These are phyloP conservation scores for Xylariaceae sp. DNA, from an alignment of 2,329 filamentous ascomycete species.

Conservation along the genomic window DNA sequence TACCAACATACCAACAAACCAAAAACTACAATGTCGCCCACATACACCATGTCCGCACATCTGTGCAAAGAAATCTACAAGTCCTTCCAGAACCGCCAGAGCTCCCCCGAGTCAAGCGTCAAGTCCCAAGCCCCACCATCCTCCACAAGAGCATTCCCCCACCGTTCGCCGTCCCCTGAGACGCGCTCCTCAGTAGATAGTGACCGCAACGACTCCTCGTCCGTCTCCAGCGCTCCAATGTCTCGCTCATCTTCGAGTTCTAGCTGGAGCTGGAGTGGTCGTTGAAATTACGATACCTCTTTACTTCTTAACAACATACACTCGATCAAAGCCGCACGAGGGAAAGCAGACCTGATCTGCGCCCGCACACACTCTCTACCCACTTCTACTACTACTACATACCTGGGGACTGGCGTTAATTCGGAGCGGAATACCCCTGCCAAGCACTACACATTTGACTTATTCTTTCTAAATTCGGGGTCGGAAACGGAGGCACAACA, in stretches of 20 bases:
- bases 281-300: slow-evolving; percentile 19
- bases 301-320: not conserved
- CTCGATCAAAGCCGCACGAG: too few relatives aligned
- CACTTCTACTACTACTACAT: not conserved
- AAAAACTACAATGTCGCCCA: slow-evolving; percentile 58
- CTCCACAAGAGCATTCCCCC: slow-evolving; percentile 25
- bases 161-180: slow-evolving; percentile 48
- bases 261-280: slow-evolving; percentile 43
- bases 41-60: slow-evolving; percentile 67
- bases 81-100: slow-evolving; percentile 61
- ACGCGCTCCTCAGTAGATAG: slow-evolving; percentile 56
- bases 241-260: slow-evolving; percentile 43
- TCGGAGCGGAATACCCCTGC: slow-evolving; percentile 19
- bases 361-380: too few relatives aligned
- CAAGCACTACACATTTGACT: not conserved
- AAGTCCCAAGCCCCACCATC: slow-evolving; percentile 38
- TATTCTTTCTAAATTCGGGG: too few relatives aligned
- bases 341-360: too few relatives aligned
- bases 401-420: slow-evolving; percentile 9
- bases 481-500: too few relatives aligned
- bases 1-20: not conserved
- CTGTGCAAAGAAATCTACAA: slow-evolving; percentile 66
- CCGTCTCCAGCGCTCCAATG: slow-evolving; percentile 36
- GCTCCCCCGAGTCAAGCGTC: slow-evolving; percentile 43
- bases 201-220: slow-evolving; percentile 47